These are phyloP conservation scores for Sarcomyxa edulis DNA, from an alignment of 768 basidiomycete species.

Conservation along the genomic window DNA sequence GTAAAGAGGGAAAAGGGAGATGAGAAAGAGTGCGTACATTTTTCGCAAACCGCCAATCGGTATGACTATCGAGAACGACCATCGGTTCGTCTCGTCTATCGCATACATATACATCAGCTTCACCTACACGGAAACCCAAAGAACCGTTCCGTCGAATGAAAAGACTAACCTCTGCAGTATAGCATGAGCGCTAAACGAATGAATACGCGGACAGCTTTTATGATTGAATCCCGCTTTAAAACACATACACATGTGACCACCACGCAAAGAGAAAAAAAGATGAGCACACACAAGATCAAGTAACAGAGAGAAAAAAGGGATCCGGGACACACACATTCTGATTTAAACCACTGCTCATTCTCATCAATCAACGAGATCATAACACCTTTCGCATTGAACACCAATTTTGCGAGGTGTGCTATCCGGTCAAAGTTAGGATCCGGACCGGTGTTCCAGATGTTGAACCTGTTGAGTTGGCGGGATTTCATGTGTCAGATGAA, in stretches of 20 bases:
- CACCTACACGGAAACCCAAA: too few species aligned
- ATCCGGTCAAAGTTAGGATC: constrained; percentile 94
- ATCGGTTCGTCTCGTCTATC: constrained; percentile 82
- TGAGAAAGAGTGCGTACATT: constrained; percentile 48
- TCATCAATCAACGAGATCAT: constrained; percentile 80
- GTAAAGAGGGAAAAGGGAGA: neutral
- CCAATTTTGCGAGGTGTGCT: constrained; percentile 86
- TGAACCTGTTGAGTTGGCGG: constrained; percentile 77
- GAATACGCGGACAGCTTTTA: constrained; percentile 42
- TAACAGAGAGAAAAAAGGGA: constrained; percentile 2
- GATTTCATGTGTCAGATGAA: constrained; percentile 7
- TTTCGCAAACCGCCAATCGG: constrained; percentile 85
- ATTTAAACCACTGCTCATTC: constrained; percentile 89
- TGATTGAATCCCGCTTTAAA: constrained; percentile 38
- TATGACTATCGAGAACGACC: constrained; percentile 70
- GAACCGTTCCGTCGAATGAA: constrained; percentile 3
- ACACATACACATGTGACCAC: too few species aligned
- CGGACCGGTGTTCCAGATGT: constrained; percentile 80
- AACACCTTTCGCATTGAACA: constrained; percentile 87
- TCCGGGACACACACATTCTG: constrained; percentile 65
- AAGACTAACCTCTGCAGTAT: constrained; percentile 68
- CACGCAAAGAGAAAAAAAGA: too few species aligned
- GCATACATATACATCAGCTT: too few species aligned
- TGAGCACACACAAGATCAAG: constrained; percentile 6
- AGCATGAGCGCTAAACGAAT: constrained; percentile 80